These are phyloP conservation scores for Fraxinus pennsylvanica DNA, from an alignment of 257 asterid species.

Conservation along the genomic window DNA sequence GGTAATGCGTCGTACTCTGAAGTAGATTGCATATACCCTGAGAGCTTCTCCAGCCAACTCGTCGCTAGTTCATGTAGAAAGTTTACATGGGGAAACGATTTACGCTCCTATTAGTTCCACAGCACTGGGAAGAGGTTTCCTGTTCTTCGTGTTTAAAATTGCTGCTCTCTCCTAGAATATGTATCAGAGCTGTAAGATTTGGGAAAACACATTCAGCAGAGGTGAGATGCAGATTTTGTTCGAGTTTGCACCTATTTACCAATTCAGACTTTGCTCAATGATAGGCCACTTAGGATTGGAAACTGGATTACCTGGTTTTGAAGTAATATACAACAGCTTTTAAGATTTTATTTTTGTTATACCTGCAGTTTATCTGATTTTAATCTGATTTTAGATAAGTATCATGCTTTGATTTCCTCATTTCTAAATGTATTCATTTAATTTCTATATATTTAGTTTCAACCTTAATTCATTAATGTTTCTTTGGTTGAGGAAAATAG, in stretches of 20 bases:
- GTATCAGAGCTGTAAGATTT: neutral
- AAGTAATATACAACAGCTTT: neutral
- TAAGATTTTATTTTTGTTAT: neutral
- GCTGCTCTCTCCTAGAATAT: neutral
- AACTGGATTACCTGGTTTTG: neutral
- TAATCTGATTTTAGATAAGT: neutral
- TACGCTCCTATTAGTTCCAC: neutral
- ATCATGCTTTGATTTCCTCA: neutral
- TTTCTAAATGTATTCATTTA: neutral
- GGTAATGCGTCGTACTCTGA: neutral
- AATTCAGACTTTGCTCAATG: neutral
- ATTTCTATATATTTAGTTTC: neutral
- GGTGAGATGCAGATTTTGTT: neutral
- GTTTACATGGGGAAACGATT: neutral
- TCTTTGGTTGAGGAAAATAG: constrained; percentile 43
- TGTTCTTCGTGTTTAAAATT: neutral
- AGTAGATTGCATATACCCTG: neutral
- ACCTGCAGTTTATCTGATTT: neutral
- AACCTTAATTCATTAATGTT: neutral
- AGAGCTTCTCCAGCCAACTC: neutral
- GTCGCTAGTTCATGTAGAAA: neutral
- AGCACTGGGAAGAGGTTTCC: constrained; percentile 1
- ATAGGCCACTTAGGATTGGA: neutral
- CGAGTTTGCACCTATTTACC: neutral
- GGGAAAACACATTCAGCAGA: neutral